A percentile compares a stretch with the other conserved stretches of the same genome.
phyloP scores from a whole-genome alignment of 306 rosid species.

The Chamaecrista fasciculata region DNA sequence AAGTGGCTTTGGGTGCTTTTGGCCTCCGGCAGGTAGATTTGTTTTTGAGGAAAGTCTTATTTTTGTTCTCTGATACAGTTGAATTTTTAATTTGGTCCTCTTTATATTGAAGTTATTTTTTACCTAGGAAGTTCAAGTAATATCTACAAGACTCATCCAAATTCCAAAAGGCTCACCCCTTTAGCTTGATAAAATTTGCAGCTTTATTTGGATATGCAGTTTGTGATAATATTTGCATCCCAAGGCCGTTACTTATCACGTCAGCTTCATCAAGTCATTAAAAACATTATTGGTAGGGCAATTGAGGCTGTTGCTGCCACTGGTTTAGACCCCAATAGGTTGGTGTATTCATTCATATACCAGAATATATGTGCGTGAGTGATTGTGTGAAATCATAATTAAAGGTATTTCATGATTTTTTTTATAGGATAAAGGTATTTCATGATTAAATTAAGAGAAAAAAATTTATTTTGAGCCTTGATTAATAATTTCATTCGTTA shows the following conservation, averaged over 20 bases:
- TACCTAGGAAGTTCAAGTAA: neutral
- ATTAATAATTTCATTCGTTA: neutral
- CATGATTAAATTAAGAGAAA: neutral
- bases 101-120: no score
- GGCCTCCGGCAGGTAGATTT: conserved; percentile 87
- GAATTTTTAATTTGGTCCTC: no score
- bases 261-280: conserved; percentile 79
- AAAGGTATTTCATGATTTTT: no score
- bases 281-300: conserved; percentile 69
- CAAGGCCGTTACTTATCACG: conserved; percentile 90
- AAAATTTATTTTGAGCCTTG: neutral
- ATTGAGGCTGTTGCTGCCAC: conserved; percentile 68
- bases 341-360: conserved; percentile 19
- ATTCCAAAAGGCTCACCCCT: neutral
- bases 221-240: conserved; percentile 81
- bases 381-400: no score
- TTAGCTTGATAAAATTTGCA: conserved; percentile 31
- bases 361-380: no score
- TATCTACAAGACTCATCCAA: neutral
- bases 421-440: neutral
- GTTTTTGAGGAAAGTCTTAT: no score
- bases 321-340: conserved; percentile 90
- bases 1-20: conserved; percentile 67
- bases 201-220: conserved; percentile 95
- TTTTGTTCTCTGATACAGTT: no score